A percentile compares a stretch with the other conserved stretches of the same genome.
Evolutionary conservation across 192 early-diverging fungal genomes (phyloP).

Genomic region (Rhizophagus sp.): DNA sequence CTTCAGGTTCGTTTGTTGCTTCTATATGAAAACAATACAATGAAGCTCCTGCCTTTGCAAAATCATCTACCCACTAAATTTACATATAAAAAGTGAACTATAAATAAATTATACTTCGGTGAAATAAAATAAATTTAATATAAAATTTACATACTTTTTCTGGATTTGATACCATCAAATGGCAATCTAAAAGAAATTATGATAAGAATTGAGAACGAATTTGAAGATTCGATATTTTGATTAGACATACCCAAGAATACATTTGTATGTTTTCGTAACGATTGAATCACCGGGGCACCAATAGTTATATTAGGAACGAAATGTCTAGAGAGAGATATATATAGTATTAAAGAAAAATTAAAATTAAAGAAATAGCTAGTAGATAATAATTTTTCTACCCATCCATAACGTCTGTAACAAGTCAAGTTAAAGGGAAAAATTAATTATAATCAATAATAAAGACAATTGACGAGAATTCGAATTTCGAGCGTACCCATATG

Average conservation of each 20-base stretch:
- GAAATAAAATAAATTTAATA: not conserved
- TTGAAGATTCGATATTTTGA: slow-evolving; percentile 4
- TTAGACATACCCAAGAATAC: slow-evolving; percentile 74
- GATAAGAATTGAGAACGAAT: not conserved
- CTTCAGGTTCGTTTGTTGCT: slow-evolving; percentile 72
- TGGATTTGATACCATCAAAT: slow-evolving; percentile 63
- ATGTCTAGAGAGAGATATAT: too few species aligned
- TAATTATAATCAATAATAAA: not conserved
- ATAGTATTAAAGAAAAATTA: not conserved
- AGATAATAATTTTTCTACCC: slow-evolving; percentile 50
- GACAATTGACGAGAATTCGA: not conserved
- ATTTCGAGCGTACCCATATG: slow-evolving; percentile 66
- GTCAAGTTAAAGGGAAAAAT: not conserved
- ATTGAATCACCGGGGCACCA: slow-evolving; percentile 89
- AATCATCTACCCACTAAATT: slow-evolving; percentile 87
- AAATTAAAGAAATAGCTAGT: not conserved
- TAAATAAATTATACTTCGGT: not conserved
- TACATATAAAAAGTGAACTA: not conserved
- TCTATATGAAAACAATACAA: slow-evolving; percentile 94
- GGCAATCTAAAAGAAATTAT: slow-evolving; percentile 46
- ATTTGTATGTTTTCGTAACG: slow-evolving; percentile 82
- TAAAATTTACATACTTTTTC: slow-evolving; percentile 33
- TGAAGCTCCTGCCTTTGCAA: slow-evolving; percentile 85
- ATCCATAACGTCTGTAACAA: slow-evolving; percentile 84
- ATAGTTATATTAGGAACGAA: slow-evolving; percentile 98